These are phyloP conservation scores for Didymella glomerata DNA, from an alignment of 2,329 filamentous ascomycete genomes.

Conservation along the genomic window DNA sequence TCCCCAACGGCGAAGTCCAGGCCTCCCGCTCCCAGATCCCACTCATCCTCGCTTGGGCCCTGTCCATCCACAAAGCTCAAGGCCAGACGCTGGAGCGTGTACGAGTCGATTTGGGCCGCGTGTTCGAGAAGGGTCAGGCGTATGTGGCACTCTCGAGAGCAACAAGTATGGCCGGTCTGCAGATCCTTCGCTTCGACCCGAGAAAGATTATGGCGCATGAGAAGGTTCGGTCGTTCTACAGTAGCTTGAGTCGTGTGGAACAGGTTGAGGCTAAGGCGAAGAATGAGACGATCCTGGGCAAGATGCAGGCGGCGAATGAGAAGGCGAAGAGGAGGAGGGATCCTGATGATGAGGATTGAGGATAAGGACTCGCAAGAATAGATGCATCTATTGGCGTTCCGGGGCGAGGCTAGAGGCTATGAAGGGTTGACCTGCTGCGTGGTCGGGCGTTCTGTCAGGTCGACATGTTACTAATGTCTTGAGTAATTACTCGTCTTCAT, in stretches of 20 bases:
- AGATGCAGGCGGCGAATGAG: constrained; percentile 38
- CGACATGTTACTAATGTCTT: too few relatives aligned
- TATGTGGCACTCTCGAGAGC: constrained; percentile 96
- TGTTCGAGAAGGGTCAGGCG: constrained; percentile 97
- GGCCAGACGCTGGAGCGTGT: constrained; percentile 93
- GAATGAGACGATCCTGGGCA: constrained; percentile 43
- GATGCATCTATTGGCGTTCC: constrained; percentile 7
- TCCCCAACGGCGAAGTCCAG: constrained; percentile 93
- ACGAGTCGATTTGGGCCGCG: constrained; percentile 88
- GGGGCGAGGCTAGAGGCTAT: background rate
- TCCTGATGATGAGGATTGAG: constrained; percentile 2
- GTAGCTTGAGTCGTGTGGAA: constrained; percentile 78
- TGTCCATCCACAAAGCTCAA: constrained; percentile 98
- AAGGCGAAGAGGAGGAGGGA: constrained; percentile 19
- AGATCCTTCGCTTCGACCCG: constrained; percentile 88
- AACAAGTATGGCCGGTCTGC: constrained; percentile 83
- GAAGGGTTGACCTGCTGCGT: background rate
- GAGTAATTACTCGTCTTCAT: too few relatives aligned
- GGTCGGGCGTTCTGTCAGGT: background rate
- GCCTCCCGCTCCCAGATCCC: constrained; percentile 80
- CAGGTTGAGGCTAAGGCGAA: constrained; percentile 46
- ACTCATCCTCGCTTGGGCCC: constrained; percentile 92
- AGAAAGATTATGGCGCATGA: constrained; percentile 94
- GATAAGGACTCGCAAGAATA: too few relatives aligned
- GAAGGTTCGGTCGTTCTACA: constrained; percentile 85